These are phyloP conservation scores for Cordia subcordata DNA, from an alignment of 257 asterid genomes.

Conservation along the genomic window DNA sequence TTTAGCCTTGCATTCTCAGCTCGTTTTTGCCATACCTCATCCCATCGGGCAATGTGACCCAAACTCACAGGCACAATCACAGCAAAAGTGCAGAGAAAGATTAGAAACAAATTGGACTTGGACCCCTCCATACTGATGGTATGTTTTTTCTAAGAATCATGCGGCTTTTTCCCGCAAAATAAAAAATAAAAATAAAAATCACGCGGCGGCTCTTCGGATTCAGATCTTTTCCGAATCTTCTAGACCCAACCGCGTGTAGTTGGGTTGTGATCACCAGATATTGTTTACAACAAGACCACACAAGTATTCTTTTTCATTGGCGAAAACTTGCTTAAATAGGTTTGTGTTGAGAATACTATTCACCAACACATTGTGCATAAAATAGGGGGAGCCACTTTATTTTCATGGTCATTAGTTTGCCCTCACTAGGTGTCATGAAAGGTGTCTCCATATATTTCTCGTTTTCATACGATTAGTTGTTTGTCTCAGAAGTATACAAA, in stretches of 20 bases:
- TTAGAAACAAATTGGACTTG: constrained; percentile 5
- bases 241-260: too few relatives aligned
- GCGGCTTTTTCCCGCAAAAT: too few relatives aligned
- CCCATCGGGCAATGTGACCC: constrained; percentile 29
- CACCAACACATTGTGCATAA: constrained; percentile 12
- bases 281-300: background rate
- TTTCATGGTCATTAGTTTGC: constrained; percentile 1
- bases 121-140: constrained; percentile 22
- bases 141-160: background rate
- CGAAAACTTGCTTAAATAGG: constrained; percentile 19
- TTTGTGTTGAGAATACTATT: background rate
- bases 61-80: constrained; percentile 22
- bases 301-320: background rate
- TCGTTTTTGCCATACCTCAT: constrained; percentile 41
- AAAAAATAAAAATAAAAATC: too few relatives aligned
- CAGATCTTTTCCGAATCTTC: background rate
- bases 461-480: too few relatives aligned
- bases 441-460: too few relatives aligned
- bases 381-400: constrained; percentile 26
- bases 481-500: too few relatives aligned
- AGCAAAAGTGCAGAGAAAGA: constrained; percentile 30
- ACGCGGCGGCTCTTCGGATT: too few relatives aligned
- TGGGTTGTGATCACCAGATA: too few relatives aligned
- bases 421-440: too few relatives aligned
- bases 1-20: constrained; percentile 50